Evolutionary conservation across 768 basidiomycete genomes (phyloP).

Genomic region (Xerocomus potaroensis): DNA sequence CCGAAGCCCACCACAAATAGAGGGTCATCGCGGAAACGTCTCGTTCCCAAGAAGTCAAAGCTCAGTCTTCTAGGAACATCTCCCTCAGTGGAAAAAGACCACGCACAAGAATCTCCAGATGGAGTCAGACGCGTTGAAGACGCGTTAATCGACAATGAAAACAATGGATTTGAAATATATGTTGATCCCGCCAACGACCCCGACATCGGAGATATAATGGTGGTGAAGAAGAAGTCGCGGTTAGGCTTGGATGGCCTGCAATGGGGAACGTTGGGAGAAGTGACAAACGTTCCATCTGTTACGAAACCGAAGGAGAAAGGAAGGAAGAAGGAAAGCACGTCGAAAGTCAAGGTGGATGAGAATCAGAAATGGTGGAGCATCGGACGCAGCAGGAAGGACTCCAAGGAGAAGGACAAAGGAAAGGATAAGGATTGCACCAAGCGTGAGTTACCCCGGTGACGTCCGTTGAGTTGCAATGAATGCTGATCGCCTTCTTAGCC

Average conservation of each 20-base stretch:
- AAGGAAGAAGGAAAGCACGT: constrained; percentile 30
- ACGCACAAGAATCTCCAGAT: constrained; percentile 53
- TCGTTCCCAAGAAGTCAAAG: constrained; percentile 74
- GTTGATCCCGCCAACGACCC: constrained; percentile 64
- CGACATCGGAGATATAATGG: constrained; percentile 62
- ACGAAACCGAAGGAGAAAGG: constrained; percentile 33
- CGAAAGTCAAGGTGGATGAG: constrained; percentile 42
- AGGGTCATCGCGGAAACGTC: constrained; percentile 37
- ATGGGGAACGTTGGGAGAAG: constrained; percentile 56
- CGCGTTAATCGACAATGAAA: constrained; percentile 19
- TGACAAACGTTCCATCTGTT: constrained; percentile 48
- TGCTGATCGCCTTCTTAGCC: constrained; percentile 34
- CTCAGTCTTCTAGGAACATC: constrained; percentile 42
- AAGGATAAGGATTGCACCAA: constrained; percentile 36
- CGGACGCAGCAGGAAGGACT: constrained; percentile 68
- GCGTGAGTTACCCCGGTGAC: constrained; percentile 12
- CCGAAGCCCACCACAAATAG: constrained; percentile 19
- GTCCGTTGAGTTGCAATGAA: constrained; percentile 4
- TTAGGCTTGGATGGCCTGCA: constrained; percentile 52
- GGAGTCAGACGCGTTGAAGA: constrained; percentile 49
- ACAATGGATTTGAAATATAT: constrained; percentile 64
- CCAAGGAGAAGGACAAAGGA: constrained; percentile 50
- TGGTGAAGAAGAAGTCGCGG: constrained; percentile 73
- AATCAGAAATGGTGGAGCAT: constrained; percentile 82
- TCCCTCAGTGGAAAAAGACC: constrained; percentile 26